These are phyloP conservation scores for Tilletiaria anomala DNA, from an alignment of 1,284 basidiomycete species.

Conservation along the genomic window DNA sequence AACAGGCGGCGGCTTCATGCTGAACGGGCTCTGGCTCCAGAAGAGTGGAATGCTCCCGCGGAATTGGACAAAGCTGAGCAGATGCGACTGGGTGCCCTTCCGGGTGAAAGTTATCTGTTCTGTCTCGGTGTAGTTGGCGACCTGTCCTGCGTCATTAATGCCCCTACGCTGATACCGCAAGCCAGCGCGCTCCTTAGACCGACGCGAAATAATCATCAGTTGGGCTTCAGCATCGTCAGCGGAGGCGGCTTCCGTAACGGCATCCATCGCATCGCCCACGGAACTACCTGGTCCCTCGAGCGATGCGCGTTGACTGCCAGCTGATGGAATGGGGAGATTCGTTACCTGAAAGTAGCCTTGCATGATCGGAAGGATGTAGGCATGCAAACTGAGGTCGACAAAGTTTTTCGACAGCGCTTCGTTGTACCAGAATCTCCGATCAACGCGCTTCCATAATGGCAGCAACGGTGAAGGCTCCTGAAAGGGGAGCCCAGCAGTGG, in stretches of 20 bases:
- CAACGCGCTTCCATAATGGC: constrained; percentile 68
- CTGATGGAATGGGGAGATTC: constrained; percentile 11
- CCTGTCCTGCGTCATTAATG: constrained; percentile 45
- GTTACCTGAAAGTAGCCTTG: constrained; percentile 65
- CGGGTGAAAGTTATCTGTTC: constrained; percentile 69
- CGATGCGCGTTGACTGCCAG: not conserved
- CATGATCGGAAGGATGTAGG: constrained; percentile 70
- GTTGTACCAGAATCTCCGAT: constrained; percentile 79
- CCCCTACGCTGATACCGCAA: constrained; percentile 46
- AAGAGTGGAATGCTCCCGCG: constrained; percentile 9
- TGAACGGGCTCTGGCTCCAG: constrained; percentile 42
- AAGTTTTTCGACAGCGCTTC: constrained; percentile 59
- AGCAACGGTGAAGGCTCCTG: constrained; percentile 56
- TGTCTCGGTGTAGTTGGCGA: constrained; percentile 72
- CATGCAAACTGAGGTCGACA: constrained; percentile 45
- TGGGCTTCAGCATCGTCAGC: constrained; percentile 2
- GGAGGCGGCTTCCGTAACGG: constrained; percentile 3
- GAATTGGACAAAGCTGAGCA: constrained; percentile 7
- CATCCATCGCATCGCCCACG: constrained; percentile 8
- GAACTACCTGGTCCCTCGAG: constrained; percentile 1
- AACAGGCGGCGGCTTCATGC: constrained; percentile 71
- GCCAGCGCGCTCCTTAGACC: constrained; percentile 46
- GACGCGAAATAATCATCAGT: constrained; percentile 44
- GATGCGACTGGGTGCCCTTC: constrained; percentile 36
- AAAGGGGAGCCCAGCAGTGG: constrained; percentile 42